Base-by-base conservation (phyloP, 441 rosid species). In the Populus hybrid region DNA sequence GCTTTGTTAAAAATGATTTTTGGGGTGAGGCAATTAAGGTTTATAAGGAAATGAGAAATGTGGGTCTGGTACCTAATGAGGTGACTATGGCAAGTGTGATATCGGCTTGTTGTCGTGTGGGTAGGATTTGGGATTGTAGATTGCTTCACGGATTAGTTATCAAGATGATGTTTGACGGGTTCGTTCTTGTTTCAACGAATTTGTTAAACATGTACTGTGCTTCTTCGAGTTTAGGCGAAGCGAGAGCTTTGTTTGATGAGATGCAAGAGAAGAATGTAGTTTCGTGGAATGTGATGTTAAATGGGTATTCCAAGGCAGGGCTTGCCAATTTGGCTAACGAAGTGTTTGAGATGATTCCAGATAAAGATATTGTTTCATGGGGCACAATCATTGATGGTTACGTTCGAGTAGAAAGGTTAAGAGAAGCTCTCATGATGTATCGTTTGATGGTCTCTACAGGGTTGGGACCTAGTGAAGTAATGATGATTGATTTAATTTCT, bases 241-340 rank as follows among this genome's bases (percentile, higher is more conserved):
- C 91, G 0, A 83, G 88, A 38, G 67, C 77, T 57, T 67, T 93
- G 88, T 92, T 95, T 46, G 83, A 90, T 83, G 91, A 83, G 81
- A 91, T 95, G 97, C 77, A 78, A 9, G 90, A 89, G 54, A 89
- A 81, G 83, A 90, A 88, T 68, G 57, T 84, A 67, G 88, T 93
- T 80, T 81, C 97, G 0, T 93, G 98, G 97, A 94, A 93, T 79
- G 97, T 93, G 64, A 88, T 95, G 93, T 81, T 95, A 78, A 95
- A 95, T 64, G 98, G 97, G 40, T 93, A 89, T 78, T 82, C 93
- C 0, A 94, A 93, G 84, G 90, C 88, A 18, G 98, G 98, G 73
- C 67, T 82, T 2, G 24, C 90, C 21, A 84, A 89, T 73, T 81
- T 79, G 64, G 94, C 92, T 20, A 77, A 80, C 79, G 86, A 88